Evolutionary conservation across 163 green algal genomes (phyloP).

Genomic region (Chlorella variabilis): DNA sequence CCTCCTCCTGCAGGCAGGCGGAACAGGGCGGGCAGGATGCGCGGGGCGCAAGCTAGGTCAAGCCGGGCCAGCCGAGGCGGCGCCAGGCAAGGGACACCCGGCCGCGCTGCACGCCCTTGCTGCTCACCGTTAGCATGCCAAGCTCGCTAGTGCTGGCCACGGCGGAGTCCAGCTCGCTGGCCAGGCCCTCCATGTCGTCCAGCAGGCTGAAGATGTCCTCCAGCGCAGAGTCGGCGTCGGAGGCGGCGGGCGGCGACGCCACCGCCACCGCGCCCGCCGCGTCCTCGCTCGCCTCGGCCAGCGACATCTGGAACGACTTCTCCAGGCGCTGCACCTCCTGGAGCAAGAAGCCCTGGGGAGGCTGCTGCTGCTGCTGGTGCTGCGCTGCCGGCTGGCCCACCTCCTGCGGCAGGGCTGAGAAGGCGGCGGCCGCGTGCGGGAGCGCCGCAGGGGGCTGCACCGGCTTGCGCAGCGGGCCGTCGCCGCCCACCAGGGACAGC

Average conservation of each 20-base stretch:
- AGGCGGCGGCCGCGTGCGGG: background rate
- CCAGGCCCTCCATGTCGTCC: conserved; percentile 2
- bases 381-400: background rate
- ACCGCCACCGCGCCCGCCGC: background rate
- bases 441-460: conserved; percentile 2
- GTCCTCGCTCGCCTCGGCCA: background rate
- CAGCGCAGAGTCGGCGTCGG: background rate
- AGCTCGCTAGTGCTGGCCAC: conserved; percentile 11
- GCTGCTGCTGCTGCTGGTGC: background rate
- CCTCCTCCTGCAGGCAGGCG: conserved; percentile 4
- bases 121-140: conserved; percentile 4
- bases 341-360: background rate
- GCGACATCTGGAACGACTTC: background rate
- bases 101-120: background rate
- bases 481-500: background rate
- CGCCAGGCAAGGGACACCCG: too few relatives aligned
- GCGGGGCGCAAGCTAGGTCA: background rate
- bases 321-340: background rate
- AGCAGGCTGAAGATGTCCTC: conserved; percentile 8
- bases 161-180: conserved; percentile 8
- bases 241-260: background rate
- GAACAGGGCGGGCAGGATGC: background rate
- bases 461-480: background rate
- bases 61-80: too few relatives aligned
- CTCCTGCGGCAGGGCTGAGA: background rate